Conservation (phyloP, 1,284 basidiomycete species). For the Marasmius sp. region DNA sequence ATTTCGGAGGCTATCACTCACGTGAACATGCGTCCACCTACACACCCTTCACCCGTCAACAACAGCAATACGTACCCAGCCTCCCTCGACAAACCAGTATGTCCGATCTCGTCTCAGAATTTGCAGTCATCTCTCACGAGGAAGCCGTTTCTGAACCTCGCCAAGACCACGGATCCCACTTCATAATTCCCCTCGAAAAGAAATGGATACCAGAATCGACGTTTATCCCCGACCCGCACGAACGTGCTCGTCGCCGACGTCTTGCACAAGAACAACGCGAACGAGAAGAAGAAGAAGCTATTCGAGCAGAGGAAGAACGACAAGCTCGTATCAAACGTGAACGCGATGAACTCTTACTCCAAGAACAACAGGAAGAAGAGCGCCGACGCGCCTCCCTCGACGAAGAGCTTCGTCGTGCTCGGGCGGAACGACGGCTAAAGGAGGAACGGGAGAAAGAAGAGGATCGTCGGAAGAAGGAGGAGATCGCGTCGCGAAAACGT, state of each 20-base stretch:
- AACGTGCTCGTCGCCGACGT: constrained; percentile 40
- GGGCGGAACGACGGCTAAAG: constrained; percentile 43
- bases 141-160: constrained; percentile 22
- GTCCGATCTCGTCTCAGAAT: constrained; percentile 31
- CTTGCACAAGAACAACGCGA: constrained; percentile 42
- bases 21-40: constrained; percentile 3
- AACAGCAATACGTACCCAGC: constrained; percentile 9
- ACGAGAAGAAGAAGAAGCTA: constrained; percentile 47
- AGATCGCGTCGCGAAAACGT: constrained; percentile 49
- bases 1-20: constrained; percentile 1
- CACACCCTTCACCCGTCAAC: neutral
- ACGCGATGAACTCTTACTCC: constrained; percentile 44
- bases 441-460: constrained; percentile 49
- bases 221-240: constrained; percentile 39
- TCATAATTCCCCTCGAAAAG: constrained; percentile 11
- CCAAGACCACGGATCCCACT: constrained; percentile 3
- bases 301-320: constrained; percentile 49
- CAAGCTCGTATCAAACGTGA: constrained; percentile 45
- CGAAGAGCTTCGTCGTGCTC: constrained; percentile 48
- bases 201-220: constrained; percentile 39
- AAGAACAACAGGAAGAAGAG: constrained; percentile 52
- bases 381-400: constrained; percentile 44
- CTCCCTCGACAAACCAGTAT: constrained; percentile 19
- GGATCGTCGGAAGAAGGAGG: constrained; percentile 46
- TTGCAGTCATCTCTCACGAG: constrained; percentile 35